Conservation (phyloP, 164 flowering plant species). For the Stephania cephalantha region DNA sequence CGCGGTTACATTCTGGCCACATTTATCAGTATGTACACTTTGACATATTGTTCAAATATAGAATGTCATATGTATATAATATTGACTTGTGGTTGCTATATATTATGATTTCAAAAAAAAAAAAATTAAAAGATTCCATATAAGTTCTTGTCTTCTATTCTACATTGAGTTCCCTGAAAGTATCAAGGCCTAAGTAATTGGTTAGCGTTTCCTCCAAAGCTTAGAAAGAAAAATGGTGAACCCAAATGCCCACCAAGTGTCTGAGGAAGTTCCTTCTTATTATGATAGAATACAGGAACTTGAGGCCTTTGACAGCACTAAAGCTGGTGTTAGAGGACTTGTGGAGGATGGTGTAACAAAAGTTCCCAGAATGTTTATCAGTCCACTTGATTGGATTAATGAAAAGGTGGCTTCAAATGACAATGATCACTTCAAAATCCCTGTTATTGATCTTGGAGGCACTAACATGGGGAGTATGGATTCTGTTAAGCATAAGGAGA, state of each 20-base stretch:
- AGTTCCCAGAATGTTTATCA: not conserved
- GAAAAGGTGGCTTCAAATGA: not conserved
- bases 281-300: not conserved
- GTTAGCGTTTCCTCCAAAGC: not conserved
- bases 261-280: not conserved
- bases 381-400: not conserved
- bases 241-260: not conserved
- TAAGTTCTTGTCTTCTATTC: too few species aligned
- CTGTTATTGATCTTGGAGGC: conserved; percentile 20
- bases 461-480: not conserved
- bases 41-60: too few species aligned
- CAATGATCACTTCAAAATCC: not conserved
- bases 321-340: not conserved
- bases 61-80: too few species aligned
- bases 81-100: too few species aligned
- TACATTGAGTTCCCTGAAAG: not conserved
- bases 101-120: too few species aligned
- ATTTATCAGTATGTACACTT: too few species aligned
- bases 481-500: not conserved
- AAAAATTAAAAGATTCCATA: too few species aligned
- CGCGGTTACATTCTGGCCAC: too few species aligned
- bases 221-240: not conserved
- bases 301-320: not conserved
- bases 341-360: not conserved
- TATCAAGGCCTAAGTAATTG: too few species aligned